phyloP scores from a whole-genome alignment of 2,329 filamentous ascomycete species.

The Sporothrix brasiliensis region DNA sequence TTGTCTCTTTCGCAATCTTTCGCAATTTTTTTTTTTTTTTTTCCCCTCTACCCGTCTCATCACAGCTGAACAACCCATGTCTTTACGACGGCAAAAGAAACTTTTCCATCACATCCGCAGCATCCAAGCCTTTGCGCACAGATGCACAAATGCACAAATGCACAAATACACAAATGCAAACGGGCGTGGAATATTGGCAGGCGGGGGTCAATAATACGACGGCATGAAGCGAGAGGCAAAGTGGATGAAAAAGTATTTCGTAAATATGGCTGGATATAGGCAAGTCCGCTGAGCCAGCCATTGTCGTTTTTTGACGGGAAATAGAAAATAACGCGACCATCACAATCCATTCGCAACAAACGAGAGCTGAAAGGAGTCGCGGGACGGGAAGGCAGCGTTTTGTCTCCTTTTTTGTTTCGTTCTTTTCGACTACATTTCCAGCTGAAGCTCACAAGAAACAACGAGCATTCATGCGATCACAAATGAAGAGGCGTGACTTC shows the following conservation, averaged over 20 bases:
- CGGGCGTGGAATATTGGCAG: slow-evolving; percentile 13
- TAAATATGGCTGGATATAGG: background rate
- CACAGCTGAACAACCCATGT: slow-evolving; percentile 16
- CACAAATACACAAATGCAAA: background rate
- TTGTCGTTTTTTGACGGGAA: background rate
- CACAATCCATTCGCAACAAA: slow-evolving; percentile 10
- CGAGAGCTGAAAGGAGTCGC: background rate
- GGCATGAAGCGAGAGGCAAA: slow-evolving; percentile 17
- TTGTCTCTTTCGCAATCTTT: background rate
- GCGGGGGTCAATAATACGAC: background rate
- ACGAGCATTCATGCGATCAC: slow-evolving; percentile 15
- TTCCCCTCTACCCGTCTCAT: background rate
- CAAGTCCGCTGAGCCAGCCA: background rate
- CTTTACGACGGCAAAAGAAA: background rate
- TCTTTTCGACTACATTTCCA: no score
- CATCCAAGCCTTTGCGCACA: background rate
- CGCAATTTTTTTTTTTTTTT: background rate
- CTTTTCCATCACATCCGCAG: background rate
- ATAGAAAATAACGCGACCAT: background rate
- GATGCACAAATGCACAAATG: background rate
- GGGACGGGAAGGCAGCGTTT: background rate
- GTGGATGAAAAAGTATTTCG: background rate
- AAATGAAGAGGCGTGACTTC: no score
- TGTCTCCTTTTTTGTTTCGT: background rate
- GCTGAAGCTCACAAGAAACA: background rate